Evolutionary conservation across 1,284 basidiomycete species (phyloP).

Genomic region (Termitomyces sp.): DNA sequence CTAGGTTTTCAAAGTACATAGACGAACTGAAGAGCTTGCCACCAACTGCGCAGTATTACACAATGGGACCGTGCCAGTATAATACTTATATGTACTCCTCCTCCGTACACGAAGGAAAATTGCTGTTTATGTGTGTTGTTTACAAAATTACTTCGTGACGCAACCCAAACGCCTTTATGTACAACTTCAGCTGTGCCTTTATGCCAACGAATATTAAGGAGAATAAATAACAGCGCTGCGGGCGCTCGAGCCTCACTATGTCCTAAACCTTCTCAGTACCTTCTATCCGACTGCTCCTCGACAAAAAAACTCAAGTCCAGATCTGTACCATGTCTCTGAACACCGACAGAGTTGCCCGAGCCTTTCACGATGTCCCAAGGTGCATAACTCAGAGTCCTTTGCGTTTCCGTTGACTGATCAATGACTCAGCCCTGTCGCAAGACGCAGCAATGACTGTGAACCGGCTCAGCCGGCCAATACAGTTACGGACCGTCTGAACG

Average conservation of each 20-base stretch:
- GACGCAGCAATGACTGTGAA: constrained; percentile 33
- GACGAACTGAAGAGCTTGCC: background rate
- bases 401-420: background rate
- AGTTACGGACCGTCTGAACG: constrained; percentile 66
- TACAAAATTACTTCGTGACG: background rate
- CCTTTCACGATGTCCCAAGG: background rate
- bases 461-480: constrained; percentile 54
- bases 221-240: background rate
- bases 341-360: background rate
- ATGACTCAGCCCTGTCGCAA: background rate
- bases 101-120: too few species aligned
- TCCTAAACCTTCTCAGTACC: background rate
- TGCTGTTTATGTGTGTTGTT: background rate
- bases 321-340: background rate
- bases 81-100: too few species aligned
- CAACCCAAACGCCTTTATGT: background rate
- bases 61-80: too few species aligned
- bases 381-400: background rate
- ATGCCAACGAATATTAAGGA: background rate
- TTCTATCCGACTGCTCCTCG: background rate
- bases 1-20: background rate
- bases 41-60: too few species aligned
- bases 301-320: background rate
- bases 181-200: background rate
- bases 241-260: background rate